These are phyloP conservation scores for Entonaema liquescens DNA, from an alignment of 495 filamentous ascomycete species.

Conservation along the genomic window DNA sequence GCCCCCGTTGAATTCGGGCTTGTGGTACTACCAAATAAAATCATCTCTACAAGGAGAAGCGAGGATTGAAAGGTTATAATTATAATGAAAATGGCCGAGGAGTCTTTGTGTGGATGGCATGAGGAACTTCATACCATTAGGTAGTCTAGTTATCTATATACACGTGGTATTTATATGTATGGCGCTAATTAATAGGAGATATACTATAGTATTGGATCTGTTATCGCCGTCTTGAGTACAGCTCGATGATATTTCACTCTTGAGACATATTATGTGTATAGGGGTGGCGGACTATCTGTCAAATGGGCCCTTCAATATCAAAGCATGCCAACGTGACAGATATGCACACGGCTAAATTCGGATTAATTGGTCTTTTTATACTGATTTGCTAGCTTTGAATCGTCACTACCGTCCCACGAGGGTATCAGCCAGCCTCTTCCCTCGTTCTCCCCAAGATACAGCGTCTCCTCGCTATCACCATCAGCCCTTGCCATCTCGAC, in stretches of 20 bases:
- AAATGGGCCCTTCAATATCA: too few species aligned
- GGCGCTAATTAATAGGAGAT: neutral
- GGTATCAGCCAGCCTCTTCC: conserved; percentile 69
- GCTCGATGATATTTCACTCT: conserved; percentile 3
- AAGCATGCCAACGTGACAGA: neutral
- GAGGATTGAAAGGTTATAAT: neutral
- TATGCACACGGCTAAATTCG: neutral
- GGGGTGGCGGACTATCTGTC: too few species aligned
- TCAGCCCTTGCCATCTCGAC: conserved; percentile 73
- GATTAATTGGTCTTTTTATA: neutral
- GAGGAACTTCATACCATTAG: neutral
- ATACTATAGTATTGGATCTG: neutral
- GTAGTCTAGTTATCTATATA: neutral
- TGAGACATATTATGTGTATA: too few species aligned
- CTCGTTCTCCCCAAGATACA: conserved; percentile 77
- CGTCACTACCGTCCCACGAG: conserved; percentile 53
- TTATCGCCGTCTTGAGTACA: neutral
- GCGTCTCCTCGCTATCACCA: conserved; percentile 57
- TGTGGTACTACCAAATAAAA: neutral
- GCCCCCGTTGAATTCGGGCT: neutral
- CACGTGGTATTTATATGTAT: too few species aligned
- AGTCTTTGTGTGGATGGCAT: too few species aligned
- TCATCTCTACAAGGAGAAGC: neutral
- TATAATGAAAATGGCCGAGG: neutral
- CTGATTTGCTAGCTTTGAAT: neutral